Evolutionary conservation across 2,329 filamentous ascomycete genomes (phyloP), one percentile per base, ranked within the genome.

Genomic region (Fusarium ambrosium): DNA sequence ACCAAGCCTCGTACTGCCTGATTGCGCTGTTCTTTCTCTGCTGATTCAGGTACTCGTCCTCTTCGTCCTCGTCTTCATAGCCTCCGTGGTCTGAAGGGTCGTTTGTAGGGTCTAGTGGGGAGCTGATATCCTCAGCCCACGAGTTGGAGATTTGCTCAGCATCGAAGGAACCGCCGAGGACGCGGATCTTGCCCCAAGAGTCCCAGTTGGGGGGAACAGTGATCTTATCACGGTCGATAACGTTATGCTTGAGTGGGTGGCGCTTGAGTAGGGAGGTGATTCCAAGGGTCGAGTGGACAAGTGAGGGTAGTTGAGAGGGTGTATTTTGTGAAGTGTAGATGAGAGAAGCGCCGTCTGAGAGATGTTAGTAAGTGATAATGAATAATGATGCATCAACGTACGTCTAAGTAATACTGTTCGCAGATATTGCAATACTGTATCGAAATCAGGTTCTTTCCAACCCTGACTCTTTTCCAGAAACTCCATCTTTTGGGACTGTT

Each of bases 201-300:
- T 99, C 97, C 97, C 97, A 99, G 82, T 98, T 98, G 18, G 95
- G 93, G 2, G 96, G 96, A 1, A 99, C 94, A 6, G 98, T 88
- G 64, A 99, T 95, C 87, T 97, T 97, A 82, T 98, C 95, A 69
- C 96, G 90, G 84, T 97, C 97, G 75, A 97, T 97, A 70, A 97
- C 94, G 78, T 98, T 97, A 81, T 95, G 93, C 84, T 95, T 97
- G 27, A 97, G 88, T 27, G 93, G 91, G 79, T 94, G 90, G 72
- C 92, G 90, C 82, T 94, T 94, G 20, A 97, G 86, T 22, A 97
- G 88, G 24, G 94, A 97, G 70, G 94, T 94, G 81, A 97, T 95
- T 64, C 94, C 94, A 20, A 98, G 88, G 62, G 93, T 95, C 13
- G 95, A 95, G 83, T 98, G 95, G 64, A 97, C 89, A 39, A 97